These are phyloP conservation scores for Hericium rajendrae DNA, from an alignment of 768 basidiomycete species.

Conservation along the genomic window DNA sequence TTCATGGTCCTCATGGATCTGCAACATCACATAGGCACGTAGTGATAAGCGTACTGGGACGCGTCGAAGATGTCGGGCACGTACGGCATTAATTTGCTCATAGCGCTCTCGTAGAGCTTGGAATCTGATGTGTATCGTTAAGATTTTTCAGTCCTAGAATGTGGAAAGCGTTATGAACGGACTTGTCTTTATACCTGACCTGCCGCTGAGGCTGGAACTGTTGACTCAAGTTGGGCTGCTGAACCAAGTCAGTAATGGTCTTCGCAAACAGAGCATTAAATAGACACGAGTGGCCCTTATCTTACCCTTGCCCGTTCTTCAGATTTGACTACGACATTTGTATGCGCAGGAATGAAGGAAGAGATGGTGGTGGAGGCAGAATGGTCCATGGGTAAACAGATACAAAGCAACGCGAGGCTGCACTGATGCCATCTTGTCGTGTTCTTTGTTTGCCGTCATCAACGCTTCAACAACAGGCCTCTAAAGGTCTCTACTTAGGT, in stretches of 20 bases:
- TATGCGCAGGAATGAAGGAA: neutral
- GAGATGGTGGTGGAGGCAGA: neutral
- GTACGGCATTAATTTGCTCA: conserved; percentile 6
- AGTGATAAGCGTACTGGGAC: neutral
- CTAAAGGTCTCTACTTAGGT: too few relatives aligned
- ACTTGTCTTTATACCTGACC: conserved; percentile 16
- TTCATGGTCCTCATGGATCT: conserved; percentile 9
- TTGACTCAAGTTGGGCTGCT: neutral
- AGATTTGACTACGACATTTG: conserved; percentile 11
- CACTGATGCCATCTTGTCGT: neutral
- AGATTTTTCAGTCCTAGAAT: neutral
- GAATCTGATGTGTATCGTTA: conserved; percentile 2
- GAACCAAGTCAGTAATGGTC: too few relatives aligned
- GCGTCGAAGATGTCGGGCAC: neutral
- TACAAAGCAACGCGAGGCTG: neutral
- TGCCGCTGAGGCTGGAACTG: neutral
- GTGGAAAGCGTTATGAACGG: neutral
- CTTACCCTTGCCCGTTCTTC: conserved; percentile 10
- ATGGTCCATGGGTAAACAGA: neutral
- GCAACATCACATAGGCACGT: neutral
- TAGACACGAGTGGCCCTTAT: too few relatives aligned
- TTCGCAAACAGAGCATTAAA: too few relatives aligned
- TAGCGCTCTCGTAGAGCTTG: conserved; percentile 13
- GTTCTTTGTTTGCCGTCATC: neutral
- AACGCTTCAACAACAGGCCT: neutral